phyloP scores from a whole-genome alignment of 257 asterid species.

The Ilex aquifolium region DNA sequence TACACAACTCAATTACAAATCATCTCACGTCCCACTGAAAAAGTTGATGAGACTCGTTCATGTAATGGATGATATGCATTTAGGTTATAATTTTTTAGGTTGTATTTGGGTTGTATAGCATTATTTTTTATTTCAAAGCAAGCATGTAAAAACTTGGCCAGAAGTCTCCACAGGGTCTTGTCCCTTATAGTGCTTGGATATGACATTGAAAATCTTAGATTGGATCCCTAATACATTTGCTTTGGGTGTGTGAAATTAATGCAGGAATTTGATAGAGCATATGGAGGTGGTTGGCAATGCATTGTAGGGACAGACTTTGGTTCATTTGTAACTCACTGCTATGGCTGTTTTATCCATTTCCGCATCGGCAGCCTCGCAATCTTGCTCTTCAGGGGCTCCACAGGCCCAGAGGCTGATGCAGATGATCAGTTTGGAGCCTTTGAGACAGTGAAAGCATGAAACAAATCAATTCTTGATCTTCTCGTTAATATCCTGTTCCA shows the following conservation, averaged over 20 bases:
- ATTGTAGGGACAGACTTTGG: conserved; percentile 90
- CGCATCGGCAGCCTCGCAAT: conserved; percentile 62
- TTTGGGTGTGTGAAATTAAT: conserved; percentile 1
- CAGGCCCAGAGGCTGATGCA: conserved; percentile 16
- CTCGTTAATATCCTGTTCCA: not conserved
- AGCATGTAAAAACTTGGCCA: no score
- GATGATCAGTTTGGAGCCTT: conserved; percentile 17
- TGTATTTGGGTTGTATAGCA: no score
- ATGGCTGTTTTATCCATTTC: conserved; percentile 74
- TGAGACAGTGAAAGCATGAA: conserved; percentile 14
- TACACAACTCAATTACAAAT: no score
- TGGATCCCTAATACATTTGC: not conserved
- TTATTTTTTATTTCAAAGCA: no score
- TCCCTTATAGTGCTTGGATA: no score
- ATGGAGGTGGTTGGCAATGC: conserved; percentile 88
- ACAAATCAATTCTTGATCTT: not conserved
- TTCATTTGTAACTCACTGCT: conserved; percentile 85
- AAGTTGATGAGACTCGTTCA: no score
- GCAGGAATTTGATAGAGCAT: conserved; percentile 62
- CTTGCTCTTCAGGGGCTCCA: conserved; percentile 68
- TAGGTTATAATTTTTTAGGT: no score
- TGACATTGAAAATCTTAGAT: not conserved
- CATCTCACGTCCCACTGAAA: no score
- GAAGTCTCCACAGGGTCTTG: no score
- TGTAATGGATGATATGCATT: no score